Conservation (phyloP, 2,329 filamentous ascomycete genomes). For the Decorospora gaudefroyi region DNA sequence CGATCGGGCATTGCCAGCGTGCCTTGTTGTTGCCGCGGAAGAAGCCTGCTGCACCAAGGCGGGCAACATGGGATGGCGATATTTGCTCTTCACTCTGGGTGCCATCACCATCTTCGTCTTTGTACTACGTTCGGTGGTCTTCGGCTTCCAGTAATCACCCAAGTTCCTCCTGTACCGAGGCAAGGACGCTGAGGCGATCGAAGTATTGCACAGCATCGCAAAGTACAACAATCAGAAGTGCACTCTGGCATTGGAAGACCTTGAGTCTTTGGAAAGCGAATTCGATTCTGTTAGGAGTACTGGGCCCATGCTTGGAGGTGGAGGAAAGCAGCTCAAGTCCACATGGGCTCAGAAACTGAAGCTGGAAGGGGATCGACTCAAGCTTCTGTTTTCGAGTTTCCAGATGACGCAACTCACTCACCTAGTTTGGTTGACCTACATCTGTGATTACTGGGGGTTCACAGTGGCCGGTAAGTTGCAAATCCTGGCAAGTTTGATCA, state of each 20-base stretch:
- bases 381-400: slow-evolving; percentile 51
- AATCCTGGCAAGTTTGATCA: background rate
- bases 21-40: slow-evolving; percentile 43
- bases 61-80: slow-evolving; percentile 54
- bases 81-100: slow-evolving; percentile 50
- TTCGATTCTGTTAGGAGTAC: slow-evolving; percentile 28
- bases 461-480: slow-evolving; percentile 50
- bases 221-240: slow-evolving; percentile 49
- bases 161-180: slow-evolving; percentile 63
- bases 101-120: slow-evolving; percentile 52
- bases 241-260: slow-evolving; percentile 42
- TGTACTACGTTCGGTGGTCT: slow-evolving; percentile 58
- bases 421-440: slow-evolving; percentile 58
- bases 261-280: slow-evolving; percentile 44
- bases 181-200: slow-evolving; percentile 57
- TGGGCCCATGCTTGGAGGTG: slow-evolving; percentile 38
- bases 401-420: slow-evolving; percentile 54
- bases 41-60: slow-evolving; percentile 45
- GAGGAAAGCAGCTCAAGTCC: slow-evolving; percentile 36
- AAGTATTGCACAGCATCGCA: slow-evolving; percentile 52
- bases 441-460: slow-evolving; percentile 58
- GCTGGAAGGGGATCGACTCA: slow-evolving; percentile 51
- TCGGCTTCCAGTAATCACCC: slow-evolving; percentile 62
- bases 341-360: slow-evolving; percentile 45
- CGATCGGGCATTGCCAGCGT: slow-evolving; percentile 51